These are phyloP conservation scores for Chlorella ohadii DNA, from an alignment of 139 green algal genomes.

Conservation along the genomic window DNA sequence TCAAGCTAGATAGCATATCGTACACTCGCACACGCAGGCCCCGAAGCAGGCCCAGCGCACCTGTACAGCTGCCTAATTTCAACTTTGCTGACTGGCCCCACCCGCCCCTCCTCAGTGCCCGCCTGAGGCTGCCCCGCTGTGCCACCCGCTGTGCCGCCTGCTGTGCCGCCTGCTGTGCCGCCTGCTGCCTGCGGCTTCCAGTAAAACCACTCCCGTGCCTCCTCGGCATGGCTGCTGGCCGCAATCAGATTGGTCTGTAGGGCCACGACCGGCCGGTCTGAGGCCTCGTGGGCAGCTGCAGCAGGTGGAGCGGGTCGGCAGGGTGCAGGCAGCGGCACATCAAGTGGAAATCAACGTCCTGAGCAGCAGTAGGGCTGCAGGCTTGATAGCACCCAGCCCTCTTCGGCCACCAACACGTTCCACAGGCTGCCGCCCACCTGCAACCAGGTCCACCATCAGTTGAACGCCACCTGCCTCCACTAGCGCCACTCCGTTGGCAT, in stretches of 20 bases:
- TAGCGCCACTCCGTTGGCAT: slow-evolving; percentile 73
- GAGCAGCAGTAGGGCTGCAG: no score
- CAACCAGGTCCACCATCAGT: slow-evolving; percentile 86
- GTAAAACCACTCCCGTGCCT: slow-evolving; percentile 79
- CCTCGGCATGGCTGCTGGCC: slow-evolving; percentile 54
- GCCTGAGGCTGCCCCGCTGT: no score
- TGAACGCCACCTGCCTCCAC: slow-evolving; percentile 74
- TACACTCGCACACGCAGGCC: no score
- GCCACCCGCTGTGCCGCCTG: not conserved
- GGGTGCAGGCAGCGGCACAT: no score
- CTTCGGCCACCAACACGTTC: no score
- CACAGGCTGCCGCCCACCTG: slow-evolving; percentile 47
- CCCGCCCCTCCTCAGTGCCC: slow-evolving; percentile 10
- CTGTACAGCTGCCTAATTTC: slow-evolving; percentile 68
- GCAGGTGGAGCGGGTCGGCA: no score
- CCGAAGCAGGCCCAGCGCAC: not conserved
- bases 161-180: not conserved
- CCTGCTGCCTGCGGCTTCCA: not conserved
- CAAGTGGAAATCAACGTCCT: not conserved
- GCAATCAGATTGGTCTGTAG: slow-evolving; percentile 72
- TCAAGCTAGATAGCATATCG: no score
- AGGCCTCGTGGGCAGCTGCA: slow-evolving; percentile 73
- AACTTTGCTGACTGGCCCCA: slow-evolving; percentile 78
- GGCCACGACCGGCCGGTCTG: slow-evolving; percentile 58
- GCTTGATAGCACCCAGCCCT: no score